These are phyloP conservation scores for grape (Vitis vinifera) DNA, from an alignment of 164 flowering plant species.

Conservation along the genomic window ASM3070453v1 NC_081813.1:14947501-14948000, in stretches of 20 bases:
- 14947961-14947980: constrained; percentile 68
- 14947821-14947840: constrained; percentile 83
- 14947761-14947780: constrained; percentile 80
- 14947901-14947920: constrained; percentile 44
- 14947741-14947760: constrained; percentile 78
- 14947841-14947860: constrained; percentile 58
- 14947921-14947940: constrained; percentile 79
- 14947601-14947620: constrained; percentile 82
- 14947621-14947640: constrained; percentile 89
- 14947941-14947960: constrained; percentile 33
- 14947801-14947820: constrained; percentile 69
- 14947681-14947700: constrained; percentile 97
- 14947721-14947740: constrained; percentile 95
- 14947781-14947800: constrained; percentile 99
- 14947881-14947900: constrained; percentile 44
- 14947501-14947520: constrained; percentile 80
- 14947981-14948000: constrained; percentile 9
- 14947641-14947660: constrained; percentile 79
- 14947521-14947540: constrained; percentile 90
- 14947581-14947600: constrained; percentile 90
- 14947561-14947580: constrained; percentile 99
- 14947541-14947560: constrained; percentile 89
- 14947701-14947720: constrained; percentile 88
- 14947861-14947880: constrained; percentile 57
- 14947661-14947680: constrained; percentile 94